Base-by-base conservation (phyloP, 2,329 filamentous ascomycete species). In the Fusarium praegraminearum region DNA sequence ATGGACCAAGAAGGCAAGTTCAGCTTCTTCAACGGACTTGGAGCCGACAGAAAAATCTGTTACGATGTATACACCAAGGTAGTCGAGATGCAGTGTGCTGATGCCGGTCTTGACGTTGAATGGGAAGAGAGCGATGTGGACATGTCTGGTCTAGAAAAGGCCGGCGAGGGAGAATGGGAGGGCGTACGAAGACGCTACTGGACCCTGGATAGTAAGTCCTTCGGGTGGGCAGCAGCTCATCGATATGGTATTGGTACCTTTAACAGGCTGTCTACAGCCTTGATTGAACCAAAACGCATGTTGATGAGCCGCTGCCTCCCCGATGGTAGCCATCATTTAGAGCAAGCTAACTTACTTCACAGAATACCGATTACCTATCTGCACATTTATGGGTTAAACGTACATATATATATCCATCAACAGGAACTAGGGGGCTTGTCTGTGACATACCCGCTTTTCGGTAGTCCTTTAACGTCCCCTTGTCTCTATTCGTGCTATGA, bases 11-110 rank as follows among this genome's bases (percentile, higher is more conserved):
- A 86, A 6, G 92, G 94, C 63, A 86, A 90, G 11, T 97, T 97
- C 77, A 90, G 94, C 69, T 97, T 95, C 80, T 93, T 97, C 78
- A 94, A 97, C 76, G 94, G 96, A 0, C 89, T 98, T 61, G 96
- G 96, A 1, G 96, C 96, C 4, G 96, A 99, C 80, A 86, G 96
- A 46, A 90, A 91, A 78, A 90, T 98, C 66, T 97, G 93, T 80
- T 98, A 98, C 80, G 96, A 98, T 81, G 94, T 99, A 26, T 98
- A 98, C 81, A 92, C 91, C 55, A 93, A 92, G 78, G 93, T 98
- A 4, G 91, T 93, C 3, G 95, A 98, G 80, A 90, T 97, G 85
- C 94, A 98, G 80, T 84, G 97, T 24, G 89, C 91, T 67, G 94
- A 98, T 72, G 93, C 93, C 12, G 94, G 94, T 1, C 87, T 98